Evolutionary conservation across 441 rosid species (phyloP).

Genomic region (Aleurites moluccanus): DNA sequence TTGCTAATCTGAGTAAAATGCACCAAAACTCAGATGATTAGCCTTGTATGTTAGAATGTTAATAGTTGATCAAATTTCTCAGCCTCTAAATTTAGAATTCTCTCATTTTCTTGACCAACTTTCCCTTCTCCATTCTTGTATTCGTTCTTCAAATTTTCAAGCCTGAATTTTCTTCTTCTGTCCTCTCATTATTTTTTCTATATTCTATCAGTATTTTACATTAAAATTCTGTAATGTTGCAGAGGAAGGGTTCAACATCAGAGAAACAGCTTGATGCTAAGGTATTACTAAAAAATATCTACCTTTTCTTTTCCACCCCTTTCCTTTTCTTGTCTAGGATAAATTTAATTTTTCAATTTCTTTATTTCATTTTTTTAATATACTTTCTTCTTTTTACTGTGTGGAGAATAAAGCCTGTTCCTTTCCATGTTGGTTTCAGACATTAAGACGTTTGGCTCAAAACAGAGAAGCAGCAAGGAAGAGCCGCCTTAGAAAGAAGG

Average conservation of each 20-base stretch:
- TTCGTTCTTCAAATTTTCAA: background rate
- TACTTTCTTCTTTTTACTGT: background rate
- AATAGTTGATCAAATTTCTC: background rate
- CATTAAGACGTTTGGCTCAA: constrained; percentile 97
- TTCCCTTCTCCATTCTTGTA: constrained; percentile 3
- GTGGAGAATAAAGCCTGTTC: constrained; percentile 13
- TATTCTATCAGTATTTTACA: constrained; percentile 3
- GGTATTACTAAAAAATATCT: constrained; percentile 40
- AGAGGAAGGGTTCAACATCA: constrained; percentile 86
- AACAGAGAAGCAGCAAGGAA: constrained; percentile 99
- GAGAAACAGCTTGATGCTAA: constrained; percentile 91
- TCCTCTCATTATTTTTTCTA: background rate
- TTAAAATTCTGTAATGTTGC: constrained; percentile 42
- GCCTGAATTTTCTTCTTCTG: background rate
- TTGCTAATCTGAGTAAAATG: background rate
- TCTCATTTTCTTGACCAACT: constrained; percentile 25
- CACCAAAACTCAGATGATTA: constrained; percentile 4
- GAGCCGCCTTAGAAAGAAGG: constrained; percentile 96
- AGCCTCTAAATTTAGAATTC: constrained; percentile 2
- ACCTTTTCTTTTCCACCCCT: background rate
- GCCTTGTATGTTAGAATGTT: background rate
- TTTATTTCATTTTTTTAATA: background rate
- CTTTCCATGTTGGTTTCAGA: constrained; percentile 45
- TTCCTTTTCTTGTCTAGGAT: background rate
- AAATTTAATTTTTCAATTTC: background rate